Conservation (phyloP, 2,329 filamentous ascomycete genomes). For the Talaromyces sp. region DNA sequence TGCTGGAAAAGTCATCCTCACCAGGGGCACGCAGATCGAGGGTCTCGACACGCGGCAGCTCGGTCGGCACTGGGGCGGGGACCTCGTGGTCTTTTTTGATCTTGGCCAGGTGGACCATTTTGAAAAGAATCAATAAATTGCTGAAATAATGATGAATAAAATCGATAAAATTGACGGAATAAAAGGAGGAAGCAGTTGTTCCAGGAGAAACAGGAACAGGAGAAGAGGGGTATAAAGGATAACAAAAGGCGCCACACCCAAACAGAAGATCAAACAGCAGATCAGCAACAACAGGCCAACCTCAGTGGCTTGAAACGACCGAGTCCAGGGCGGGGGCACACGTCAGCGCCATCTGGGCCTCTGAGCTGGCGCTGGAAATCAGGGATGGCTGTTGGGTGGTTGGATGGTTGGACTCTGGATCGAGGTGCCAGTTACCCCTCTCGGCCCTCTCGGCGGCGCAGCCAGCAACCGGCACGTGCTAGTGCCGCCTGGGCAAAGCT, state of each 20-base stretch:
- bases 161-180: neutral
- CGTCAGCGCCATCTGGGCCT: neutral
- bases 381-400: neutral
- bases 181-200: neutral
- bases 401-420: neutral
- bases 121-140: neutral
- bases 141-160: neutral
- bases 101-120: conserved; percentile 39
- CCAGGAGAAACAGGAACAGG: neutral
- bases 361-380: neutral
- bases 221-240: neutral
- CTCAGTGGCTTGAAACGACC: neutral
- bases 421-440: neutral
- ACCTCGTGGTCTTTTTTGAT: conserved; percentile 34
- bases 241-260: neutral
- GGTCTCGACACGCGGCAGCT: conserved; percentile 37
- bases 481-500: neutral
- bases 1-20: conserved; percentile 57
- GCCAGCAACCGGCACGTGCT: neutral
- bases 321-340: neutral
- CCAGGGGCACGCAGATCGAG: conserved; percentile 40
- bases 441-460: neutral
- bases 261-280: neutral
- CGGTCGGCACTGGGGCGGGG: conserved; percentile 26
- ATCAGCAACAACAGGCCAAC: neutral